Conservation (phyloP, 768 basidiomycete species). For the Suillus brevipes region DNA sequence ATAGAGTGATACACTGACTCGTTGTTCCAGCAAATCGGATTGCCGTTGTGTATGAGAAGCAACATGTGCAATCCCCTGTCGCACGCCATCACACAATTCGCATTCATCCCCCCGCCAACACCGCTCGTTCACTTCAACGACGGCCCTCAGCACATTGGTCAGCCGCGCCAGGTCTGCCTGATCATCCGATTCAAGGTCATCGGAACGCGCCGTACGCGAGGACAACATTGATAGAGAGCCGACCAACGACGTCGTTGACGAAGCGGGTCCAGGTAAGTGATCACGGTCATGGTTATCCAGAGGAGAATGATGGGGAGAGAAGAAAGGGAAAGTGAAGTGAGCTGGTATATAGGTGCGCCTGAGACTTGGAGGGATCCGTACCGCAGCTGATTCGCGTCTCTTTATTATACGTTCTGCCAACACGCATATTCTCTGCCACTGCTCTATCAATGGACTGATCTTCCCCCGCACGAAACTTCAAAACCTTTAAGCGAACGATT, state of each 20-base stretch:
- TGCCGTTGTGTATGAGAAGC: conserved; percentile 68
- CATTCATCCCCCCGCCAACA: conserved; percentile 88
- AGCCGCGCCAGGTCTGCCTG: conserved; percentile 85
- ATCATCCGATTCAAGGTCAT: conserved; percentile 31
- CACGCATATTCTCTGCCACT: conserved; percentile 89
- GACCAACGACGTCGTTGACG: conserved; percentile 16
- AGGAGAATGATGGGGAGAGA: conserved; percentile 37
- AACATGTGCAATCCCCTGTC: conserved; percentile 66
- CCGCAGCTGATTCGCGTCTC: conserved; percentile 89
- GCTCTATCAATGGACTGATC: conserved; percentile 77
- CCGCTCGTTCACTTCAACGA: conserved; percentile 74
- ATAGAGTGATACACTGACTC: conserved; percentile 47
- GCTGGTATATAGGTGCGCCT: conserved; percentile 64
- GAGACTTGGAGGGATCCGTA: conserved; percentile 66
- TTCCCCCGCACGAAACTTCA: conserved; percentile 72
- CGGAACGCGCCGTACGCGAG: conserved; percentile 14
- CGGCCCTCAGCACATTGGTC: conserved; percentile 77
- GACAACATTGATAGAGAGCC: conserved; percentile 20
- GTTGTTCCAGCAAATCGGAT: conserved; percentile 70
- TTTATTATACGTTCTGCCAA: conserved; percentile 86
- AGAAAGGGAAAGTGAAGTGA: conserved; percentile 64
- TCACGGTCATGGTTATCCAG: conserved; percentile 33
- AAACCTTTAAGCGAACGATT: conserved; percentile 8
- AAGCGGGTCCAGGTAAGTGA: conserved; percentile 30
- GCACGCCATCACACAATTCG: conserved; percentile 76